Base-by-base conservation (phyloP, 1,284 basidiomycete genomes). In the Malassezia japonica region DNA sequence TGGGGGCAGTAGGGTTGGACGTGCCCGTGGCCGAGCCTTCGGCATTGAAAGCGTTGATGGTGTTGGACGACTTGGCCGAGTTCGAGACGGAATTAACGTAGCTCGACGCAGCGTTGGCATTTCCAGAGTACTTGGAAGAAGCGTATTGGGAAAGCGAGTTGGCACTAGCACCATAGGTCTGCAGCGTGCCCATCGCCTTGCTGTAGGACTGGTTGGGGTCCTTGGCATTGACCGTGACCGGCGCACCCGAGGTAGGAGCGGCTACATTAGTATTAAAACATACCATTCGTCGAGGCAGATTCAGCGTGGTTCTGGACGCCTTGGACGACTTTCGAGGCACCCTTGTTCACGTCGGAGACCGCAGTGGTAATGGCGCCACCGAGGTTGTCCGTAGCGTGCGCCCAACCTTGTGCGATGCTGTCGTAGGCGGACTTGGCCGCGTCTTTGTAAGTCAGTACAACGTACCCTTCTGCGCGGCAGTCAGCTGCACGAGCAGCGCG, bases 151-250 rank as follows among this genome's bases (percentile, higher is more conserved):
- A 23, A 9, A 32, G 29, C 18, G 15, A 20, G 4, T 24, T 20
- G 8, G 16, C 50, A 28, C 36, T 33, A n/a, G 40, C 45, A 10
- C 45, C 50, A 28, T 31, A 35, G 3, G 32, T 53, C n/a, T 43
- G 34, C 2, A 53, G 15, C 9, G 45, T 47, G 44, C 50, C 50
- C 8, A 53, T 48, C 10, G 38, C 50, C 18, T 33, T 33, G 33
- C 18, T 47, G 40, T 47, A 53, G 10, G 32, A 35, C 35, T 53
- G 50, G 13, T 16, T 32, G 1, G 50, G 50, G 25, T 53, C 32
- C 15, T 16, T 42, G 3, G 38, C 38, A 7, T 12, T 24, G 4
- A 46, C 50, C 6, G 45, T 47, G 15, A 42, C 40, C 5, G 40
- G 16, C 27, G 20, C 23, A 16, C 38, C 27, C 13, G 38, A 24